Evolutionary conservation across 371 early-diverging fungal genomes (phyloP), one percentile per base, ranked within the genome.

Genomic region (Rhizopus delemar): DNA sequence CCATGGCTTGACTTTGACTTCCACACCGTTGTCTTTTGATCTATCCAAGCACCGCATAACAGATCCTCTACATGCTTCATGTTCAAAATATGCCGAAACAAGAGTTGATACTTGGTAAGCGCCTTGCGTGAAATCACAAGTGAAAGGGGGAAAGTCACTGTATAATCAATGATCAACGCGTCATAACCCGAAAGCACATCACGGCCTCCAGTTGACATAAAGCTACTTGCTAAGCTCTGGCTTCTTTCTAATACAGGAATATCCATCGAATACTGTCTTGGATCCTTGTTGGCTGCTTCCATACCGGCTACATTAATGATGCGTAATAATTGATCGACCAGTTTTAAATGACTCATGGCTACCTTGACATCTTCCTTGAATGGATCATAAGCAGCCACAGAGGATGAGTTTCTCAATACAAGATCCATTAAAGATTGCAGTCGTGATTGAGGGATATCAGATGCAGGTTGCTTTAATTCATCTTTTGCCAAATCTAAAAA

Each of bases 381-480:
- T 29, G 88, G 85, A 68, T 97, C 95, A 53, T 81, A 81, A 3
- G 86, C 86, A 5, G 90, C 83, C 5, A 86, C 86, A 0, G 93
- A 90, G 1, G 93, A 88, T 2, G 96, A 90, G 56, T 92, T 94
- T 11, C 94, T 89, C 13, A 96, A 70, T 0, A 90, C 90, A 3
- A 95, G 75, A 60, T 98, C 98, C 69, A 97, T 80, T 11, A 94
- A 73, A 0, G 92, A 89, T 65, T 90, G 91, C 7, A 97, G 74
- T 22, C 90, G 84, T 4, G 85, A 81, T 8, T 89, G 60, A 0
- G 90, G 80, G 22, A 94, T 88, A 11, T 90, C 86, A 11, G 72
- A 64, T 4, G 81, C 70, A 5, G 92, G 90, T 46, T 86, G 85
- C 29, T 74, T 75, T 34, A 96, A 68, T 66, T 91, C 92, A 4